phyloP scores from a whole-genome alignment of 2,329 filamentous ascomycete species.

The Fusarium multiceps region DNA sequence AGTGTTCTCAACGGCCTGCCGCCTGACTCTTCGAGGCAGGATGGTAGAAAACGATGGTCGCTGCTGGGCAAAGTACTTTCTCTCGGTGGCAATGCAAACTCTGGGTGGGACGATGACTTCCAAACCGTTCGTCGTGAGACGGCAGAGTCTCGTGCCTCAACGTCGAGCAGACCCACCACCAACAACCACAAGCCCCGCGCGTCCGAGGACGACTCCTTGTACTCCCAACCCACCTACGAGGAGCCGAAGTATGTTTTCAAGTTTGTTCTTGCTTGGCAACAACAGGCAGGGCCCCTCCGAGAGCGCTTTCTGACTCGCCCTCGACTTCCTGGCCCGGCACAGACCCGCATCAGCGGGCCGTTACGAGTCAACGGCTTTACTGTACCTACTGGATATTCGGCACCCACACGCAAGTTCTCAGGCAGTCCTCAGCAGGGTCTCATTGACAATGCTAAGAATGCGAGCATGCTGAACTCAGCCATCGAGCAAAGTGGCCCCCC shows the following conservation, averaged over 20 bases:
- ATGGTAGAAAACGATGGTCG: constrained; percentile 71
- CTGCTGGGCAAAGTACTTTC: constrained; percentile 72
- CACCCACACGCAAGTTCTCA: constrained; percentile 60
- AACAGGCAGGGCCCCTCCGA: constrained; percentile 64
- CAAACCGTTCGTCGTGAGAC: constrained; percentile 63
- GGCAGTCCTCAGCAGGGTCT: constrained; percentile 60
- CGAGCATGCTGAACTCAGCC: constrained; percentile 53
- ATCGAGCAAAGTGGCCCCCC: constrained; percentile 37
- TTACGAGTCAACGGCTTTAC: constrained; percentile 54
- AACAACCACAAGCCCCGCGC: constrained; percentile 50
- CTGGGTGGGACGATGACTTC: constrained; percentile 57
- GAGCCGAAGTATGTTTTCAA: constrained; percentile 75
- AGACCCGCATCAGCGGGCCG: constrained; percentile 66
- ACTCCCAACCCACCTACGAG: constrained; percentile 65
- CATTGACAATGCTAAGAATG: constrained; percentile 64
- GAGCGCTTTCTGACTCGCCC: constrained; percentile 75
- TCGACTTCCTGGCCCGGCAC: constrained; percentile 76
- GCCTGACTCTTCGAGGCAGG: constrained; percentile 46
- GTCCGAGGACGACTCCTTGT: constrained; percentile 65
- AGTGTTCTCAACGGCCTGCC: constrained; percentile 44
- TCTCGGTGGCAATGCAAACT: constrained; percentile 40
- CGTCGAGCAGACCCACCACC: constrained; percentile 48
- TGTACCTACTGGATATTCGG: constrained; percentile 53
- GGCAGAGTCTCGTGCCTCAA: constrained; percentile 56
- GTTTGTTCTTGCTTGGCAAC: constrained; percentile 76